Base-by-base conservation (phyloP, 768 basidiomycete species). In the Lenzites betulinus region DNA sequence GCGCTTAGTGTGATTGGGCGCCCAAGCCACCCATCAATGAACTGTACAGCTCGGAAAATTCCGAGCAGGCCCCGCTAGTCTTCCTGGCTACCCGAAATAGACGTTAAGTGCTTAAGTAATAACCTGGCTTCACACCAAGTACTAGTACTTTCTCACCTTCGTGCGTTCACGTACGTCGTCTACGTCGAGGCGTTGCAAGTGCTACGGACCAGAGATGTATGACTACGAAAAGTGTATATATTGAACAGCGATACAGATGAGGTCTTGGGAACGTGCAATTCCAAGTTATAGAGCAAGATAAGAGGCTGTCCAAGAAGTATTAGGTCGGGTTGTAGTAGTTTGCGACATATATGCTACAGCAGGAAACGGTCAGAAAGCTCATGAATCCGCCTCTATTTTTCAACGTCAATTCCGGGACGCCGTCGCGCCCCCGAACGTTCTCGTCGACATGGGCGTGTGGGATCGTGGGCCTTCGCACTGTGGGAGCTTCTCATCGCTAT, bases 1-100 rank as follows among this genome's bases (percentile, higher is more conserved):
- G 64, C 59, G 64, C 59, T 61, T 58, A 64, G 15, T 20, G 18
- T 1, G 9, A 26, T 43, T 51, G 53, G 51, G 61, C 65, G 60
- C 70, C 62, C 66, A 77, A 78, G 77, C 77, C 76, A 76, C 76
- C 70, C 42, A 35, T 58, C 23, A 57, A 28, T 58, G 66, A 77
- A 77, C 79, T 79, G 60, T 79, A 79, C 72, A 79, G 75, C 48
- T 59, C 77, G 78, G 77, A 59, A 64, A 53, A 63, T 68, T 25
- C 78, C 77, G 76, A 61, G 13, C 52, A 33, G 54, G 52, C 64
- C 58, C 44, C 49, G 48, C 63, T 25, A 48, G 42, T 44, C 61
- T 57, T 26, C 30, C 48, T 57, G 15, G 33, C 38, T 43, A 23
- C 51, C 28, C 2, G 1, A 39, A 48, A 30, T n/a, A 50, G 51